Base-by-base conservation (phyloP, 2,329 filamentous ascomycete species). In the Nannizzia gypsea region DNA sequence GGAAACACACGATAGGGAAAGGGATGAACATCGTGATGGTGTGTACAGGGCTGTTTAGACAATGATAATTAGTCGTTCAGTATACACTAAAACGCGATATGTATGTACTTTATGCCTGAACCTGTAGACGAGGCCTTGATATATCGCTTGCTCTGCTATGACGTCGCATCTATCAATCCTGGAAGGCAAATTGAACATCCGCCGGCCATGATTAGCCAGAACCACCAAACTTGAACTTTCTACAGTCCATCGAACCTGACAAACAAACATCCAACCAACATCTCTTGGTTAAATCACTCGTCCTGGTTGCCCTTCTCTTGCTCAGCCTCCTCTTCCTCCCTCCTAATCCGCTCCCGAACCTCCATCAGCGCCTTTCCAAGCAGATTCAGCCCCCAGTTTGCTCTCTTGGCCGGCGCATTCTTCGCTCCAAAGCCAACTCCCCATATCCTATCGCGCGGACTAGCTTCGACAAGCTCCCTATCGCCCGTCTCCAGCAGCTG, bases 1-100 rank as follows among this genome's bases (percentile, higher is more conserved):
- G 79, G 68, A 81, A 78, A 69, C 79, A 81, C 65, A 81, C 68
- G 9, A 80, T 73, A 42, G 79, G 76, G 58, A 81, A 67, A 17
- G 78, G 78, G 67, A 73, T 75, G 58, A 76, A 73, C 74, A 77
- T 75, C 3, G 28, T 68, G 40, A 4, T 31, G 2, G 24, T 54
- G 15, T 15, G 9, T 6, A 6, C 31, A 36, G 6, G 6, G 31
- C 31, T 36, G 9, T 13, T 11, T 36, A 36, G 9, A 36, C 31
- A 3, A 36, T 36, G 31, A 11, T 36, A 13, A 11, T 36, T 36
- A 11, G 9, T 36, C 15, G n/a, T 9, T 13, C 15, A 6, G 38
- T 40, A 40, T 40, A 40, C 15, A 40, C 38, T 3, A 40, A 15
- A 40, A 40, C 11, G 17, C 9, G 9, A 24, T 44, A 15, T 44